Conservation (phyloP, 768 basidiomycete genomes). For the Amyloporia xantha region DNA sequence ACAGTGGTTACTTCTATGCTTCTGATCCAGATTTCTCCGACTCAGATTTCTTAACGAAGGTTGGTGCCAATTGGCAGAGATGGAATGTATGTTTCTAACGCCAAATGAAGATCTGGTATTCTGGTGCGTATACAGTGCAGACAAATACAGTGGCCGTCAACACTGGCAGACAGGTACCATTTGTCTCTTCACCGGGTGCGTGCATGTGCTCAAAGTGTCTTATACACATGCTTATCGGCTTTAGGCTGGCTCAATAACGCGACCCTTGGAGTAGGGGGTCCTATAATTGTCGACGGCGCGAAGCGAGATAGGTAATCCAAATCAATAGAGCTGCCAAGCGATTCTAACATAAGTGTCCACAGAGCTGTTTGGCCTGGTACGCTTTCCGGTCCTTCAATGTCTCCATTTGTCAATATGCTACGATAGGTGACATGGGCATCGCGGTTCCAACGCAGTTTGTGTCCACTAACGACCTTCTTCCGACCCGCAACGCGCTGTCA, state of each 20-base stretch:
- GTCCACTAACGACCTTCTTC: conserved; percentile 51
- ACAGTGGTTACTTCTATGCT: conserved; percentile 48
- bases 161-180: conserved; percentile 44
- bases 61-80: no score
- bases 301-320: conserved; percentile 45
- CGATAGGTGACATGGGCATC: conserved; percentile 53
- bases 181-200: conserved; percentile 32
- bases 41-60: conserved; percentile 43
- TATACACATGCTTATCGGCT: background rate
- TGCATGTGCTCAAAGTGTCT: background rate
- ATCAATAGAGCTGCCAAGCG: background rate
- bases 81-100: background rate
- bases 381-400: background rate
- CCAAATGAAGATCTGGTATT: conserved; percentile 41
- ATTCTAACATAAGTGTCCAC: conserved; percentile 10
- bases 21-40: conserved; percentile 39
- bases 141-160: conserved; percentile 47
- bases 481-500: conserved; percentile 48
- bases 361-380: conserved; percentile 55
- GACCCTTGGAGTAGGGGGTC: conserved; percentile 46
- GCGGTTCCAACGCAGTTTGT: conserved; percentile 57
- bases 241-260: conserved; percentile 51
- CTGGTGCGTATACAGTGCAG: conserved; percentile 57
- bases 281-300: conserved; percentile 57
- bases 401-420: background rate